These are phyloP conservation scores for Podila verticillata DNA, from an alignment of 192 early-diverging fungal species.

Conservation along the genomic window DNA sequence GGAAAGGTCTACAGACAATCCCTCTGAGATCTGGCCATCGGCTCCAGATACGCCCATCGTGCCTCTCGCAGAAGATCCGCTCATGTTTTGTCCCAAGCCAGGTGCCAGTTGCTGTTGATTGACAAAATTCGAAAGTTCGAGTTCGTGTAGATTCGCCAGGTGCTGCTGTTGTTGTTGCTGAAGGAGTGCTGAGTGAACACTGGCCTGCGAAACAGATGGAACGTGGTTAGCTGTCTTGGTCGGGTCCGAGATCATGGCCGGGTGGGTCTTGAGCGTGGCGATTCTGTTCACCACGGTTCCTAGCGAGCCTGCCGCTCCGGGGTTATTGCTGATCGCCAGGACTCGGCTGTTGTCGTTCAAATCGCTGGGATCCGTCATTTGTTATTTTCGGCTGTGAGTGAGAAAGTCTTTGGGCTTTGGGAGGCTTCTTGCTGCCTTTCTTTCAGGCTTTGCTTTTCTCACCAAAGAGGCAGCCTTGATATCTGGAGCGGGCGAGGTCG, in stretches of 20 bases:
- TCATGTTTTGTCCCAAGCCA: slow-evolving; percentile 3
- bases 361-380: slow-evolving; percentile 30
- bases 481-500: too few species aligned
- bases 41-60: neutral
- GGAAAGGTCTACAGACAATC: neutral
- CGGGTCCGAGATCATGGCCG: slow-evolving; percentile 2
- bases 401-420: too few species aligned
- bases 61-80: neutral
- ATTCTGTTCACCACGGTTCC: slow-evolving; percentile 15
- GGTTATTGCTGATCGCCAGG: slow-evolving; percentile 31
- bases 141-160: slow-evolving; percentile 15
- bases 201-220: neutral
- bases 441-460: too few species aligned
- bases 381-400: too few species aligned
- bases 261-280: neutral
- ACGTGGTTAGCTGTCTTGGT: neutral
- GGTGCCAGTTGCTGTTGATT: slow-evolving; percentile 4
- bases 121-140: neutral
- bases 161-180: slow-evolving; percentile 20
- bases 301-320: slow-evolving; percentile 17
- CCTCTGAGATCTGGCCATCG: neutral
- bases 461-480: too few species aligned
- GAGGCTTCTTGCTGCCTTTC: too few species aligned
- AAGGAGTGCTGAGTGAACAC: neutral
- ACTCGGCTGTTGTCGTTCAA: slow-evolving; percentile 34